Evolutionary conservation across 1,284 basidiomycete species (phyloP).

Genomic region (Ceratobasidium sp.): DNA sequence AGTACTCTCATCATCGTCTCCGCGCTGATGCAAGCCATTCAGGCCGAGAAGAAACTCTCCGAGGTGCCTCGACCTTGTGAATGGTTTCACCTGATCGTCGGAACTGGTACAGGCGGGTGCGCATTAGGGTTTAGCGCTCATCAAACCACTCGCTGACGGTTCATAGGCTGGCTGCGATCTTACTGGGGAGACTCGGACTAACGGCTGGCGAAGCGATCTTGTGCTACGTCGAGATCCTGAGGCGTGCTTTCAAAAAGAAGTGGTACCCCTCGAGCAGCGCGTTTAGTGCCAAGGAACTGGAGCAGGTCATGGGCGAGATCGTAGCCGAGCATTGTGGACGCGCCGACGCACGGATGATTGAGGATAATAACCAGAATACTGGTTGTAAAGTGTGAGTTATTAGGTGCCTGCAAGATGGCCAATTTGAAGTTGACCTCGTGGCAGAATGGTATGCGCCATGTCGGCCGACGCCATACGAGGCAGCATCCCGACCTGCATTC

Average conservation of each 20-base stretch:
- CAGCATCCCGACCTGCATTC: not conserved
- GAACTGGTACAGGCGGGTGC: conserved; percentile 1
- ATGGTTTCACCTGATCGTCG: not conserved
- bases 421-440: not conserved
- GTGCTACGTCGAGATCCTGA: not conserved
- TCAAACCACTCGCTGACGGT: not conserved
- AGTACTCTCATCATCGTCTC: not conserved
- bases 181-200: not conserved
- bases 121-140: not conserved
- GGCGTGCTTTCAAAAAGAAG: not conserved
- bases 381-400: not conserved
- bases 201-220: not conserved
- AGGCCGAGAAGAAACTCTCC: not conserved
- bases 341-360: not conserved
- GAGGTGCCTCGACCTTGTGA: not conserved
- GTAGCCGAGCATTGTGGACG: not conserved
- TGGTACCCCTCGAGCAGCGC: not conserved
- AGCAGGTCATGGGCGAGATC: not conserved
- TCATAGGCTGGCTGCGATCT: not conserved
- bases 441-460: conserved; percentile 16
- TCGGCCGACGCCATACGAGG: not conserved
- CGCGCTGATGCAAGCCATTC: not conserved
- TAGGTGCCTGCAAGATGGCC: not conserved
- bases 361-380: not conserved
- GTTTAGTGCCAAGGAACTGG: not conserved